A percentile compares a stretch with the other conserved stretches of the same genome.
Evolutionary conservation across 176 grass and related monocot genomes (phyloP).

Genomic region (Chrysopogon serrulatus): DNA sequence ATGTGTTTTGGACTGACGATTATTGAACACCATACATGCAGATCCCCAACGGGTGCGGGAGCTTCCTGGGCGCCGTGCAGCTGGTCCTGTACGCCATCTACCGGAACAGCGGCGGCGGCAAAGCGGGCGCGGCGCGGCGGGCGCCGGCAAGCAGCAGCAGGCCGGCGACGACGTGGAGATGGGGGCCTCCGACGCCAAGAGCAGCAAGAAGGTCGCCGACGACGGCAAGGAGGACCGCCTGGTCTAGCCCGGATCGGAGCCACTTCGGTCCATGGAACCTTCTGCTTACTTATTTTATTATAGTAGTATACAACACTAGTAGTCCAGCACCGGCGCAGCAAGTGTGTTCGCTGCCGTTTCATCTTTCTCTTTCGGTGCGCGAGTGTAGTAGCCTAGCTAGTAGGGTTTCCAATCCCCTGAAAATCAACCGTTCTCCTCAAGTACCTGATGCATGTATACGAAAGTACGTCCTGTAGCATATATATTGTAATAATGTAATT

Average conservation of each 20-base stretch:
- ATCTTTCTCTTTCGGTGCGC: neutral
- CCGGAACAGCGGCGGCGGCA: conserved; percentile 43
- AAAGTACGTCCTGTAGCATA: neutral
- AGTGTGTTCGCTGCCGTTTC: too few relatives aligned
- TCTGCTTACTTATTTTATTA: neutral
- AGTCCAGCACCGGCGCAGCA: neutral
- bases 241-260: conserved; percentile 11
- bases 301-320: accelerated
- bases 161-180: conserved; percentile 23
- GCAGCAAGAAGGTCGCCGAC: conserved; percentile 37
- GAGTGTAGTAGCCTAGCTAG: too few relatives aligned
- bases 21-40: neutral
- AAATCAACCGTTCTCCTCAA: neutral
- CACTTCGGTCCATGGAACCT: neutral
- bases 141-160: conserved; percentile 4
- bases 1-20: neutral
- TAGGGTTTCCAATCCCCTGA: neutral
- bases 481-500: neutral
- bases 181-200: conserved; percentile 8
- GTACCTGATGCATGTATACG: neutral
- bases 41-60: conserved; percentile 94
- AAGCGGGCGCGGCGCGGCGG: conserved; percentile 12
- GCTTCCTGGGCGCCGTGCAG: conserved; percentile 73
- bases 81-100: conserved; percentile 79
- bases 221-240: conserved; percentile 23